Percentiles rank a stretch among this genome's conserved stretches.
phyloP scores from a whole-genome alignment of 257 asterid species.

The Solanum arcanum region DNA sequence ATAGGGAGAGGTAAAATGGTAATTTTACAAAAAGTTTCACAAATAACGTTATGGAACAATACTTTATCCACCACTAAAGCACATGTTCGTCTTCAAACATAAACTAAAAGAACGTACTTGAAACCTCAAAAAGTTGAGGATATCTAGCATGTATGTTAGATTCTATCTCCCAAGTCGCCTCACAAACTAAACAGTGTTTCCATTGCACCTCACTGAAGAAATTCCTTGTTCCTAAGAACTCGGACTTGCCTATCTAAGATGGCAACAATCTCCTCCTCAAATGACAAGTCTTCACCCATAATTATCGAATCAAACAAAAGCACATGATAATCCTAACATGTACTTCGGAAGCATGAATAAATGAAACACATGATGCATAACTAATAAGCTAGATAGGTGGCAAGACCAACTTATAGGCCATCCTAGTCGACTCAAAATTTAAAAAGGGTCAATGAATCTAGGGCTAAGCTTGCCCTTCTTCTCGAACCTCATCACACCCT shows the following conservation, averaged over 20 bases:
- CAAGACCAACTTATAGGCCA: background rate
- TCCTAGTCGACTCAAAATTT: background rate
- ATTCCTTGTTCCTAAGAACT: background rate
- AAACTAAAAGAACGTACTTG: background rate
- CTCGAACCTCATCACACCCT: background rate
- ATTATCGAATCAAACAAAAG: background rate
- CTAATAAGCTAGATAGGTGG: background rate
- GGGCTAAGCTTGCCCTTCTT: background rate
- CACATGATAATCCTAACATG: background rate
- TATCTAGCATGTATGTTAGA: background rate
- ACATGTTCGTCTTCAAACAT: background rate
- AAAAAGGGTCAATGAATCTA: background rate
- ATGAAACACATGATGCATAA: background rate
- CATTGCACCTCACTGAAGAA: background rate
- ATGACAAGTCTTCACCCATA: background rate
- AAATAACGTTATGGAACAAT: background rate
- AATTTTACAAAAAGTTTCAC: background rate
- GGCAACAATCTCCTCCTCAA: background rate
- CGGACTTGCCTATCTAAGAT: no score
- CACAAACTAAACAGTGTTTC: background rate
- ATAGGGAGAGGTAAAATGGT: background rate
- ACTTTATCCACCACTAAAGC: no score
- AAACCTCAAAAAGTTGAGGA: background rate
- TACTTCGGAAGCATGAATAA: background rate
- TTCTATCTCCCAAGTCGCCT: background rate